A percentile compares a stretch with the other conserved stretches of the same genome.
These are phyloP conservation scores for Avicennia marina DNA, from an alignment of 257 asterid genomes.

Conservation along the genomic window DNA sequence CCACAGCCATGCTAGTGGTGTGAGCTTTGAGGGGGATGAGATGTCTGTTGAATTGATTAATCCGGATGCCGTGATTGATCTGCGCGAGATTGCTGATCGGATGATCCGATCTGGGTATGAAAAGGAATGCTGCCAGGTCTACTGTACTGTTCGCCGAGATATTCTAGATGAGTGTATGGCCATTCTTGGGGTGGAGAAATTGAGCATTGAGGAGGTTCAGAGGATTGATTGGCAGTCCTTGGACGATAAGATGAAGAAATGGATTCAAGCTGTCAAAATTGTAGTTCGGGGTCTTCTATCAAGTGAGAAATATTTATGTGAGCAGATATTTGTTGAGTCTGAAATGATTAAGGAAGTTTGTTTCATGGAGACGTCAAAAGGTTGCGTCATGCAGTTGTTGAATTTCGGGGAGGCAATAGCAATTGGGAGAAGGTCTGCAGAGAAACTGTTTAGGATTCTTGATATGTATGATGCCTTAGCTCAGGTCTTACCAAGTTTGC, in stretches of 20 bases:
- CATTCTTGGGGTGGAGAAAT: conserved; percentile 71
- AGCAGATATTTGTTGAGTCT: conserved; percentile 70
- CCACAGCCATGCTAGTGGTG: conserved; percentile 36
- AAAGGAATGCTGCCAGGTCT: conserved; percentile 88
- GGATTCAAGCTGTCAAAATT: conserved; percentile 79
- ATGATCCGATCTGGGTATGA: conserved; percentile 89
- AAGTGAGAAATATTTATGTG: conserved; percentile 71
- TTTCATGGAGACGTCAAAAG: conserved; percentile 77
- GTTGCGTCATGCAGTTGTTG: conserved; percentile 88
- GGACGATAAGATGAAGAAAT: conserved; percentile 91
- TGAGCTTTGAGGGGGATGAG: conserved; percentile 67
- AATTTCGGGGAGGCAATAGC: conserved; percentile 96
- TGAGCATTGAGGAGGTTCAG: conserved; percentile 97
- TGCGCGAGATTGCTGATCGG: conserved; percentile 75
- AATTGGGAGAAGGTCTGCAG: conserved; percentile 70
- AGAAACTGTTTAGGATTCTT: conserved; percentile 81
- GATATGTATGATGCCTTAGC: conserved; percentile 88
- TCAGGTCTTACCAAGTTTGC: conserved; percentile 59
- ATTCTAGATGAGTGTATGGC: conserved; percentile 76
- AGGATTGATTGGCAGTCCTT: conserved; percentile 66
- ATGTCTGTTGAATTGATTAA: conserved; percentile 57
- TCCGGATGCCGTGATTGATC: conserved; percentile 58
- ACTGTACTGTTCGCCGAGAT: conserved; percentile 72
- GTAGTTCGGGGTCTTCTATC: conserved; percentile 59
- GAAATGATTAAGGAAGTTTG: conserved; percentile 79